phyloP scores from a whole-genome alignment of 2,329 filamentous ascomycete species.

The Pseudogymnoascus destructans region DNA sequence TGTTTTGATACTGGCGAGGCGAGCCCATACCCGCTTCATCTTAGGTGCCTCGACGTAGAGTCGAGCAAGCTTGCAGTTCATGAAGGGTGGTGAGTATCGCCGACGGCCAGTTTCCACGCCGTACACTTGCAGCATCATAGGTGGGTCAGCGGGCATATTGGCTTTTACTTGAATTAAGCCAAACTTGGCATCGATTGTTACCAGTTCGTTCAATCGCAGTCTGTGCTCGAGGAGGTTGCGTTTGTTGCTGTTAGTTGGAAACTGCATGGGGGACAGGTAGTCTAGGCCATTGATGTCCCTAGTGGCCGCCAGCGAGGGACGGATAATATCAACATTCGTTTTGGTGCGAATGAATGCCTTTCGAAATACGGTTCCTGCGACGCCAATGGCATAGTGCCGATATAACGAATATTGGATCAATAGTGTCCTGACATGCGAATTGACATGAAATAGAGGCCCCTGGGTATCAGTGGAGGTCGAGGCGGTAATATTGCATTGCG shows the following conservation, averaged over 20 bases:
- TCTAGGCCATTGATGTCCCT: slow-evolving; percentile 11
- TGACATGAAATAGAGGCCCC: slow-evolving; percentile 77
- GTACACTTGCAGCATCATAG: slow-evolving; percentile 80
- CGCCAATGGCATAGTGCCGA: slow-evolving; percentile 77
- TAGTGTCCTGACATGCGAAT: slow-evolving; percentile 66
- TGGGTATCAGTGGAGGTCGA: slow-evolving; percentile 76
- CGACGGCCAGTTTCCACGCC: slow-evolving; percentile 71
- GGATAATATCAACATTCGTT: slow-evolving; percentile 28
- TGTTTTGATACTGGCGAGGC: slow-evolving; percentile 71
- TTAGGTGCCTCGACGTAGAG: slow-evolving; percentile 79
- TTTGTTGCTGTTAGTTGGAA: slow-evolving; percentile 17
- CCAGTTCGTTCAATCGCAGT: slow-evolving; percentile 41
- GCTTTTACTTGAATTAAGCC: slow-evolving; percentile 78
- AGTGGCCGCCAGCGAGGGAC: slow-evolving; percentile 7
- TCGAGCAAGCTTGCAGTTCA: slow-evolving; percentile 65
- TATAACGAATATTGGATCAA: slow-evolving; percentile 85
- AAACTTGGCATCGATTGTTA: slow-evolving; percentile 72
- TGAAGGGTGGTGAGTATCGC: slow-evolving; percentile 73
- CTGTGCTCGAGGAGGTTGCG: slow-evolving; percentile 9
- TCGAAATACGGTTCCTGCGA: slow-evolving; percentile 63
- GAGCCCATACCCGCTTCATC: slow-evolving; percentile 72
- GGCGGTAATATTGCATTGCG: slow-evolving; percentile 75
- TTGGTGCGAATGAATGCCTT: slow-evolving; percentile 51
- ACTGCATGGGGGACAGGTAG: slow-evolving; percentile 21
- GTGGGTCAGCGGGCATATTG: slow-evolving; percentile 77